Evolutionary conservation across 768 basidiomycete species (phyloP), one percentile per base, ranked within the genome.

Genomic region (Boletus huronensis): DNA sequence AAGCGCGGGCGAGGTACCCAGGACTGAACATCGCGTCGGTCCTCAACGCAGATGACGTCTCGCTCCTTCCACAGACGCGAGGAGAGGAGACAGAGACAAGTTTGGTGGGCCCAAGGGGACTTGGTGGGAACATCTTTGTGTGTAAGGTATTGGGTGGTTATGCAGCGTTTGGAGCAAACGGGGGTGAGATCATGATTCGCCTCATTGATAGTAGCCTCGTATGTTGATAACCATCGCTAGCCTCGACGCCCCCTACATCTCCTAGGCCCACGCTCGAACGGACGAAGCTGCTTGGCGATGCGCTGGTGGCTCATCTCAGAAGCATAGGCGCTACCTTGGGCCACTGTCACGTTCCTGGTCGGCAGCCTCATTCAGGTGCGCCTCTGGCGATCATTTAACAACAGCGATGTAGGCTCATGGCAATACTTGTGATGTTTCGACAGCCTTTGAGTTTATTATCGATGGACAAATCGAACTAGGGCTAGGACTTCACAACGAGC

Each of bases 281-380:
- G 40, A 50, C 57, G 2, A 71, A 72, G 40, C 38, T 52, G 3
- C 64, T 75, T 6, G 74, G 75, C 10, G 62, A 72, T 52, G 71
- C 70, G 0, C 50, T 67, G 2, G 70, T 69, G 1, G 64, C 61
- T 38, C 60, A 69, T 49, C 65, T 72, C 11, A 68, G 63, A 31
- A 73, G 72, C 17, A 64, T 76, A 38, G 73, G 72, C 19, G 68
- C 68, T 8, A 77, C 79, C 6, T 65, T 83, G 28, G 82, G 77
- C 29, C 82, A 83, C 58, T 82, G 81, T 52, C 81, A 83, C 58
- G 77, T 83, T 31, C 82, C 81, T n/a, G 80, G 80, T 19, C 60
- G 76, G 17, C 50, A 53, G 10, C 47, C 48, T 29, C 61, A 59
- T 42, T 53, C 61, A 3, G 46, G 58, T 63, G 38, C 19, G 58